These are phyloP conservation scores for Nicotiana otophora DNA, from an alignment of 257 asterid genomes.

Conservation along the genomic window DNA sequence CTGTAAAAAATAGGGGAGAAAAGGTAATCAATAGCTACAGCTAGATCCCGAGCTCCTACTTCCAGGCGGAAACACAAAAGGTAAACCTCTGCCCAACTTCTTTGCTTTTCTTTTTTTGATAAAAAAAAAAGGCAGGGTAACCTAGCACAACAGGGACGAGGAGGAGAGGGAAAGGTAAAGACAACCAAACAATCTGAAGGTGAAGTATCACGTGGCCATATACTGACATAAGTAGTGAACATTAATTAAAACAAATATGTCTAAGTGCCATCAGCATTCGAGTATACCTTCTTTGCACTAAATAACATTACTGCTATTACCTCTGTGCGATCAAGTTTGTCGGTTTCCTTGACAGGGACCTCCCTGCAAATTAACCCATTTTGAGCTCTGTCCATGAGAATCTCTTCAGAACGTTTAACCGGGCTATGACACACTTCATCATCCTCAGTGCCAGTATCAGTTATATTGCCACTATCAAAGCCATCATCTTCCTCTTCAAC, in stretches of 20 bases:
- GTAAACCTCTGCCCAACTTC: background rate
- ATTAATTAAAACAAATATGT: background rate
- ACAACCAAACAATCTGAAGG: background rate
- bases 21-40: background rate
- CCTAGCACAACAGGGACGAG: background rate
- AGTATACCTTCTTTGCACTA: background rate
- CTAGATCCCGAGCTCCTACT: background rate
- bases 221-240: background rate
- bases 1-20: background rate
- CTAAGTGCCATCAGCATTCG: background rate
- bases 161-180: background rate
- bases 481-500: conserved; percentile 47
- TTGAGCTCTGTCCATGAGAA: conserved; percentile 52
- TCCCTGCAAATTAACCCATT: conserved; percentile 84
- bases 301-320: conserved; percentile 27
- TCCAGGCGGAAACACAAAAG: background rate
- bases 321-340: conserved; percentile 59
- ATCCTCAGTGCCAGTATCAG: conserved; percentile 57
- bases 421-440: conserved; percentile 70
- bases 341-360: conserved; percentile 84
- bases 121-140: no score
- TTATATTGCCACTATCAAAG: conserved; percentile 47
- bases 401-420: conserved; percentile 69
- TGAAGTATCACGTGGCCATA: background rate
- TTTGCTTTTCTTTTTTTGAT: no score